Evolutionary conservation across 495 filamentous ascomycete genomes (phyloP).

Genomic region (Patellaria atrata): DNA sequence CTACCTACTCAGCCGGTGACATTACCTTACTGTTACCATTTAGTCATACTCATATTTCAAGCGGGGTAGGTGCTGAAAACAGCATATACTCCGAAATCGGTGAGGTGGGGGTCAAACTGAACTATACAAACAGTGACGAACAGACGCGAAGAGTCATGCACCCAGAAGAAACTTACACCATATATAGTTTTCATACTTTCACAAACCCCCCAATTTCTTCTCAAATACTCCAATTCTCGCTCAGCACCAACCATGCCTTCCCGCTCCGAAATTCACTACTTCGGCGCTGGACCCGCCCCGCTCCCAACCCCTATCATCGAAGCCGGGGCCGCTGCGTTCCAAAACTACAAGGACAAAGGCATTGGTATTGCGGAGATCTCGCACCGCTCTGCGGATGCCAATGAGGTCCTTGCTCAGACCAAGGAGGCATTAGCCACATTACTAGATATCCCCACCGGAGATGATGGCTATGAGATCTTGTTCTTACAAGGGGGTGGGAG

Average conservation of each 20-base stretch:
- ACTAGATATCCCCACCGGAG: conserved; percentile 62
- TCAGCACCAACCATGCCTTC: conserved; percentile 31
- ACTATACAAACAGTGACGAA: too few species aligned
- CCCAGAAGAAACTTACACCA: too few species aligned
- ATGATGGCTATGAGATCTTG: conserved; percentile 60
- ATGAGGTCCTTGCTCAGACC: conserved; percentile 26
- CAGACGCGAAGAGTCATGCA: too few species aligned
- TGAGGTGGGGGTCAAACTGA: too few species aligned
- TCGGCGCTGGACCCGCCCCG: conserved; percentile 75
- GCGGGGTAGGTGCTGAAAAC: too few species aligned
- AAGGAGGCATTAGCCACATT: conserved; percentile 31
- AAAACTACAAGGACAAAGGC: conserved; percentile 72
- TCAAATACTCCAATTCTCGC: too few species aligned
- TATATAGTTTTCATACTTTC: too few species aligned
- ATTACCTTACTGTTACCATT: too few species aligned
- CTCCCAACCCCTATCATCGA: conserved; percentile 68
- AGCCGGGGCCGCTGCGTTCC: conserved; percentile 54
- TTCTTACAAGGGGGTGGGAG: conserved; percentile 77
- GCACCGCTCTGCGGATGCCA: conserved; percentile 69
- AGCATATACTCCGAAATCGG: too few species aligned
- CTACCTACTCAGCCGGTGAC: too few species aligned
- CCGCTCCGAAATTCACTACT: conserved; percentile 55
- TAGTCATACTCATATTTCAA: too few species aligned
- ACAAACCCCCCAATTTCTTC: too few species aligned
- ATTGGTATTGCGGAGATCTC: conserved; percentile 76